Base-by-base conservation (phyloP, 345 rosid species). In the Moricandia arvensis region DNA sequence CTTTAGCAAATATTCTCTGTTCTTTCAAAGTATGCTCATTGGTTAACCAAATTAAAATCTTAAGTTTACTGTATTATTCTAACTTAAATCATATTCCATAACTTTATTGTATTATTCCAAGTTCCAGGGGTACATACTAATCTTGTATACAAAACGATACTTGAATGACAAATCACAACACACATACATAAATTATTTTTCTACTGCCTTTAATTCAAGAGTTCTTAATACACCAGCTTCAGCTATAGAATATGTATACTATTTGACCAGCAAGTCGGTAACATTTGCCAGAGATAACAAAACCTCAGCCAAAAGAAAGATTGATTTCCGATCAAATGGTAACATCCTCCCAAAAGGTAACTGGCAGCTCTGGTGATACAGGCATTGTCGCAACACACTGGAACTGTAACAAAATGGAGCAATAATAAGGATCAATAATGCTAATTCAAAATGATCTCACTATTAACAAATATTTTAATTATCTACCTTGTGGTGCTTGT, bases 401-500 rank as follows among this genome's bases (percentile, higher is more conserved):
- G 80, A 89, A 93, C 95, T 92, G 89, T 60, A 66, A 7, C 68
- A 26, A 53, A 68, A 4, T 4, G 71, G 58, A 69, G 63, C 30
- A 69, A 45, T 67, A 57, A 2, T 57, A 31, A 60, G 21, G 16
- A 59, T 34, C 16, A 62, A 27, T 21, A 49, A 45, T 24, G 16
- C 26, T 27, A 21, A 61, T 2, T 3, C 8, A 72, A 66, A 66
- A 41, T 17, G 38, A 31, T 58, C 43, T n/a, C 17, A 49, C 7
- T 29, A 53, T 57, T 33, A n/a, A 57, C 2, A 26, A 24, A 17
- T 62, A 43, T 35, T 35, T 7, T 21, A 0, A 6, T 53, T 15
- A 65, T 34, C 57, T 57, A 89, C 97, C 96, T 87, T 85, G 31
- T 87, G 91, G 58, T 82, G 87, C 73, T 84, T 91, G 84, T 93